These are phyloP conservation scores for Brassica carinata DNA, from an alignment of 345 rosid species.

Conservation along the genomic window DNA sequence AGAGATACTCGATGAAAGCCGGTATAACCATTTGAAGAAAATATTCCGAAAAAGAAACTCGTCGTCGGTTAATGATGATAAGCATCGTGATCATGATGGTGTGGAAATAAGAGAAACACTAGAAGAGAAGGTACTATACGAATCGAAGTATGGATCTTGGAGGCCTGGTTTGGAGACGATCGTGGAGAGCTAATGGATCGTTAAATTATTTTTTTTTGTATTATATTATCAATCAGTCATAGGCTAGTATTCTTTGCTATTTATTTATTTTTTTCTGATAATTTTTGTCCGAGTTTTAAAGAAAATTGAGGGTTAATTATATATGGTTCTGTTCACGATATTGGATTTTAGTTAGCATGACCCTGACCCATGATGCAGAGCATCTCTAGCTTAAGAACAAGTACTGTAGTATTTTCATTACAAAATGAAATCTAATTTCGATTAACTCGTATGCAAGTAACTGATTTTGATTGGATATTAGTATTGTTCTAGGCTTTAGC, in stretches of 20 bases:
- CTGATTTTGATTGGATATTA: not conserved
- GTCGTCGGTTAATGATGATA: constrained; percentile 11
- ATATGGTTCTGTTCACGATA: constrained; percentile 15
- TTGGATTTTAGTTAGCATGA: not conserved
- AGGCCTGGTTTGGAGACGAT: constrained; percentile 44
- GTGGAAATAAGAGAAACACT: constrained; percentile 29
- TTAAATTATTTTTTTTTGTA: not conserved
- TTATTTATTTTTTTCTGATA: not conserved
- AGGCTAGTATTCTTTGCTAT: constrained; percentile 10
- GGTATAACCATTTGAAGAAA: constrained; percentile 40
- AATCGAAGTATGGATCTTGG: constrained; percentile 40
- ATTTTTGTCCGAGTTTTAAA: constrained; percentile 25
- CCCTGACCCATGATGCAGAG: not conserved
- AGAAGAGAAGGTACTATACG: constrained; percentile 33
- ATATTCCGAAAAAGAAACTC: constrained; percentile 36
- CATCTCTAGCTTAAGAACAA: not conserved
- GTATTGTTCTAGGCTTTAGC: not conserved
- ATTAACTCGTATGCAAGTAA: not conserved
- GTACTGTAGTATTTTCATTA: not conserved
- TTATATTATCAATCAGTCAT: not conserved
- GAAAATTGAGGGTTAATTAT: constrained; percentile 24
- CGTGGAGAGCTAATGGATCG: constrained; percentile 37
- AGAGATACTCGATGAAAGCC: constrained; percentile 26
- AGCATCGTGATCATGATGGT: constrained; percentile 9
- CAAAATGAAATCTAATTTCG: not conserved